Evolutionary conservation across 306 rosid genomes (phyloP).

Genomic region (Begonia masoniana): DNA sequence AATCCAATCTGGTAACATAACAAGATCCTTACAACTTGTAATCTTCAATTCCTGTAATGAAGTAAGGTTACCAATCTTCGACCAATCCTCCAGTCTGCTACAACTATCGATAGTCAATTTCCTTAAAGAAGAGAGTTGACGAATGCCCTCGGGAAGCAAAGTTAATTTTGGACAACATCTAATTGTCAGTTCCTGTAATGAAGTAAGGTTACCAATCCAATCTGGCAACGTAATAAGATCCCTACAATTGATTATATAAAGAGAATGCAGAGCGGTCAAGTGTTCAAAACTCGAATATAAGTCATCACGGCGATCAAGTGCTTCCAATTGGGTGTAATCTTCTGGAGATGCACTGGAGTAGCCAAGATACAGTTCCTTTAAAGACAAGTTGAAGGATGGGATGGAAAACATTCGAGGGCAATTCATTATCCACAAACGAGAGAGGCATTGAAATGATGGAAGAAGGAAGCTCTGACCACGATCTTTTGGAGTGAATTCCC

Average conservation of each 20-base stretch:
- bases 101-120: too few species aligned
- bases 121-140: too few species aligned
- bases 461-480: neutral
- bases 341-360: neutral
- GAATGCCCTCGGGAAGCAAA: too few species aligned
- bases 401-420: neutral
- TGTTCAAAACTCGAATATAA: neutral
- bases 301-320: neutral
- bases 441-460: constrained; percentile 2
- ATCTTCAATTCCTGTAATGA: too few species aligned
- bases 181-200: too few species aligned
- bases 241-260: neutral
- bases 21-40: neutral
- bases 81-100: too few species aligned
- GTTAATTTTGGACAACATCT: too few species aligned
- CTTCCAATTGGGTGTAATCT: neutral
- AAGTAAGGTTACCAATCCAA: too few species aligned
- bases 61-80: too few species aligned
- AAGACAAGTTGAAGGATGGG: neutral
- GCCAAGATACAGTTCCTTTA: too few species aligned
- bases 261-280: neutral
- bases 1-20: neutral
- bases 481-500: too few species aligned
- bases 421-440: neutral
- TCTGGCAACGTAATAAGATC: too few species aligned